phyloP scores from a whole-genome alignment of 1,139 yeast genomes.

The Saccharomyces hybrid region DNA sequence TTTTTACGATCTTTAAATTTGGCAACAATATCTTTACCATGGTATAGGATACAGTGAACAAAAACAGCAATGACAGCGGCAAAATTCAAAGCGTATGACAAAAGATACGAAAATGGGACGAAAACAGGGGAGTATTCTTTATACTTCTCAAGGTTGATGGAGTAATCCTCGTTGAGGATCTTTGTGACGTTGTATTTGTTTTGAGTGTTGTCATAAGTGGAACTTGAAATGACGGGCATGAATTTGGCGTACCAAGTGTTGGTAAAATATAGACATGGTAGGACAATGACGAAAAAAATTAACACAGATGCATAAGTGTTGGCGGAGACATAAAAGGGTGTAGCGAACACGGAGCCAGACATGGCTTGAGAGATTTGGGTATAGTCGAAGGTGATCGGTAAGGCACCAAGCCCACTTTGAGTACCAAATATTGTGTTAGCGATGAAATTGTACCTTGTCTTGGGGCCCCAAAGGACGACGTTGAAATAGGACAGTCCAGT shows the following conservation, averaged over 20 bases:
- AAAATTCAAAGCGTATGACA: slow-evolving; percentile 38
- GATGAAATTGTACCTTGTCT: slow-evolving; percentile 34
- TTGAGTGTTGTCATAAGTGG: slow-evolving; percentile 35
- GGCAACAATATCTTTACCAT: slow-evolving; percentile 35
- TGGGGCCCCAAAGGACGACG: slow-evolving; percentile 47
- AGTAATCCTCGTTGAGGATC: slow-evolving; percentile 34
- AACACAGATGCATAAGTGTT: slow-evolving; percentile 32
- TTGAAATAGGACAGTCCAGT: slow-evolving; percentile 44
- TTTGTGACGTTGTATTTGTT: slow-evolving; percentile 33
- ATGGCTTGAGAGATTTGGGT: slow-evolving; percentile 39
- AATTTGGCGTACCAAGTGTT: slow-evolving; percentile 38
- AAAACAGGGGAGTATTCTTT: slow-evolving; percentile 35
- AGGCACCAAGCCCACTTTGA: slow-evolving; percentile 44
- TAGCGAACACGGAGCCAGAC: slow-evolving; percentile 41
- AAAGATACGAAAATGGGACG: slow-evolving; percentile 36
- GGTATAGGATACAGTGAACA: slow-evolving; percentile 36
- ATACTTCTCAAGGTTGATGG: slow-evolving; percentile 31
- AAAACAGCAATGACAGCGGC: slow-evolving; percentile 39
- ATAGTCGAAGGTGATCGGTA: slow-evolving; percentile 47
- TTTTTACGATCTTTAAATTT: slow-evolving; percentile 29
- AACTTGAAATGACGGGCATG: slow-evolving; percentile 37
- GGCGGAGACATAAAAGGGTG: slow-evolving; percentile 45
- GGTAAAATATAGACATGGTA: slow-evolving; percentile 34
- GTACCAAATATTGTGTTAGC: slow-evolving; percentile 48
- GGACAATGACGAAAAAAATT: slow-evolving; percentile 31